Evolutionary conservation across 495 filamentous ascomycete genomes (phyloP), one percentile per base, ranked within the genome.

Genomic region (Hypoxylon fuscum): DNA sequence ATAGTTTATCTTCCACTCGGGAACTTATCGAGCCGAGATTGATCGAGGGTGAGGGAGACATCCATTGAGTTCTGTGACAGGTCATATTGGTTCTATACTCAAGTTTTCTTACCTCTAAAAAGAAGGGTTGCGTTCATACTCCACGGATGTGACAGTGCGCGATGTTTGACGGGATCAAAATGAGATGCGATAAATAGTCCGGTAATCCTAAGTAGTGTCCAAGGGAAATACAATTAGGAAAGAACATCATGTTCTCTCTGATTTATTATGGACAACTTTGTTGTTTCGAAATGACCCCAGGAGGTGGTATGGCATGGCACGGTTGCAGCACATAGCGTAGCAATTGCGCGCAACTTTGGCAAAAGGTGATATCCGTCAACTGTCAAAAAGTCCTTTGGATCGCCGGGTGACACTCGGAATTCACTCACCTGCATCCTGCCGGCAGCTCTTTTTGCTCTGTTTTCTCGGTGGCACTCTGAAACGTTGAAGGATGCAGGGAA

Each of bases 381-480:
- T 48, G 42, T n/a, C 60, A 63, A 53, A 63, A 63, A 47, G 34
- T 35, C 60, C 38, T 31, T 32, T 45, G 9, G 27, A 50, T 50
- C 44, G 10, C 15, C 46, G 17, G 37, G 25, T 22, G 40, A 45
- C 23, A 20, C 37, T 55, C 44, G 51, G 27, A 40, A 43, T 17
- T 20, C 38, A 46, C 27, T 22, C 6, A 29, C 23, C 12, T 52
- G 17, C 20, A 47, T 48, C 22, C 40, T 42, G 23, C 29, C 25
- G 47, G 41, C 7, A 9, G n/a, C 8, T 48, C 20, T 37, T 57
- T 29, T 48, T 4, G 31, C 31, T 41, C 27, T n/a, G 7, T 48
- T 55, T 47, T 40, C 21, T 41, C 21, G 20, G n/a, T 35, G 27
- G 27, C 15, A 22, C 5, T 21, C 11, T 58, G 61, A 58, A 64